Evolutionary conservation across 1,284 basidiomycete species (phyloP).

Genomic region (Neolentinus lepideus): DNA sequence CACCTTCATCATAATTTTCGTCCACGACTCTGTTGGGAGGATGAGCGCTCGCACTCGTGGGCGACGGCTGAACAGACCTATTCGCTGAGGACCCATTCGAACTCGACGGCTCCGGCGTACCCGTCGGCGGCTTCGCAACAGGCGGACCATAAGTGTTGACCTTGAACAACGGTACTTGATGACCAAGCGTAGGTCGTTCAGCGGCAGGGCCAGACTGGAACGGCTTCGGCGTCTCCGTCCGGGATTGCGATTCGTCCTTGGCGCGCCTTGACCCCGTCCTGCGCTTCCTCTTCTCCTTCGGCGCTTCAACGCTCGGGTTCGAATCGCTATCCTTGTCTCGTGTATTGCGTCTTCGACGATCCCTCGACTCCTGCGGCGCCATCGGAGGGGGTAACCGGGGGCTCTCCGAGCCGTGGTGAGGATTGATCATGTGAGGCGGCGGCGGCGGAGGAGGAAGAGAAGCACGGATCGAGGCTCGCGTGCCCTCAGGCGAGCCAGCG

Average conservation of each 20-base stretch:
- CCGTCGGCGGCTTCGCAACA: conserved; percentile 23
- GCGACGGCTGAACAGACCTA: conserved; percentile 53
- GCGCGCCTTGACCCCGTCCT: conserved; percentile 27
- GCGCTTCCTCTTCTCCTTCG: conserved; percentile 37
- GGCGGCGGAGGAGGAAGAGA: conserved; percentile 16
- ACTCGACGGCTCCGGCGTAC: conserved; percentile 51
- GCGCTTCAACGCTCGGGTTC: conserved; percentile 6
- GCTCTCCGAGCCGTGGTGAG: conserved; percentile 30
- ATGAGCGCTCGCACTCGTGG: conserved; percentile 48
- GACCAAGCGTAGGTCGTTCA: conserved; percentile 12
- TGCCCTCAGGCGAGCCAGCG: conserved; percentile 23
- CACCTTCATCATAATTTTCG: conserved; percentile 79
- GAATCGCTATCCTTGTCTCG: conserved; percentile 29
- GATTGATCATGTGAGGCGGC: conserved; percentile 16
- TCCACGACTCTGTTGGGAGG: conserved; percentile 62
- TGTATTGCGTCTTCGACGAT: conserved; percentile 19
- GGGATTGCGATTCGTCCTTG: conserved; percentile 25
- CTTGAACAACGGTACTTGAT: conserved; percentile 27
- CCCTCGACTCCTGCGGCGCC: conserved; percentile 19
- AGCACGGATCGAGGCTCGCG: conserved; percentile 17
- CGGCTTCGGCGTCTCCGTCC: conserved; percentile 22
- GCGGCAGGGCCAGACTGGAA: conserved; percentile 9
- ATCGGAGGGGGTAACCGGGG: conserved; percentile 26
- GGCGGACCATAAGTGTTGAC: conserved; percentile 12
- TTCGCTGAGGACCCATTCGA: conserved; percentile 48